Conservation (phyloP, 2,329 filamentous ascomycete species). For the Cordyceps javanica region DNA sequence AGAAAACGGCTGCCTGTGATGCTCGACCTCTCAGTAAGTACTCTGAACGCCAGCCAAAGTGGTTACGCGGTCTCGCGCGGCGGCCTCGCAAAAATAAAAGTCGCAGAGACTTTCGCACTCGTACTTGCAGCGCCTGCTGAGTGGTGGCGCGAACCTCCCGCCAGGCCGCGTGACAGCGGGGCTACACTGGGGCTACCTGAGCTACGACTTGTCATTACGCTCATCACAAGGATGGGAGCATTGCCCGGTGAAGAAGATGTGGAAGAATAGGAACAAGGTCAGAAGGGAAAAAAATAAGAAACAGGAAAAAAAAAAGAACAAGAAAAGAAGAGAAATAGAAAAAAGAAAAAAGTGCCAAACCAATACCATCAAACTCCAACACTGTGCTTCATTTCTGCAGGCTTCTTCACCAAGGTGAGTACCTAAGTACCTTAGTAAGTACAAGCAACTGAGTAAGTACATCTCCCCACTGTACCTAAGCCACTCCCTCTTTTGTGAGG, state of each 20-base stretch:
- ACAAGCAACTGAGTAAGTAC: too few species aligned
- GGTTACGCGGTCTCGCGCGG: constrained; percentile 11
- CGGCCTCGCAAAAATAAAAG: background rate
- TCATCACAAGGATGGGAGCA: background rate
- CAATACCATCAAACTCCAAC: too few species aligned
- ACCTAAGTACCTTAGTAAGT: too few species aligned
- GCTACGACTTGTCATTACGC: background rate
- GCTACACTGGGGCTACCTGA: background rate
- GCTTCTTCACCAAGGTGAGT: too few species aligned
- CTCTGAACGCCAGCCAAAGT: background rate
- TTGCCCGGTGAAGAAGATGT: background rate
- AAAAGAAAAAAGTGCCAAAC: too few species aligned
- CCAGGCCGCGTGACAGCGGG: constrained; percentile 11
- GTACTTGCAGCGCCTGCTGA: background rate
- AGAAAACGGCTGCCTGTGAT: constrained; percentile 1
- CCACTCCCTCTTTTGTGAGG: too few species aligned
- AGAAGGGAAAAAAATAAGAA: background rate
- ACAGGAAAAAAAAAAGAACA: background rate
- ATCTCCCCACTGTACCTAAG: too few species aligned
- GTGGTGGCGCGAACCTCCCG: constrained; percentile 5
- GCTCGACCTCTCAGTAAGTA: background rate
- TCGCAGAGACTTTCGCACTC: background rate
- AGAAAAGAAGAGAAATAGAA: background rate
- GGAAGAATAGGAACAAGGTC: background rate
- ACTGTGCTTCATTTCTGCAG: too few species aligned